Evolutionary conservation across 352 stramenopile species (phyloP).

Genomic region (Phytophthora pini): DNA sequence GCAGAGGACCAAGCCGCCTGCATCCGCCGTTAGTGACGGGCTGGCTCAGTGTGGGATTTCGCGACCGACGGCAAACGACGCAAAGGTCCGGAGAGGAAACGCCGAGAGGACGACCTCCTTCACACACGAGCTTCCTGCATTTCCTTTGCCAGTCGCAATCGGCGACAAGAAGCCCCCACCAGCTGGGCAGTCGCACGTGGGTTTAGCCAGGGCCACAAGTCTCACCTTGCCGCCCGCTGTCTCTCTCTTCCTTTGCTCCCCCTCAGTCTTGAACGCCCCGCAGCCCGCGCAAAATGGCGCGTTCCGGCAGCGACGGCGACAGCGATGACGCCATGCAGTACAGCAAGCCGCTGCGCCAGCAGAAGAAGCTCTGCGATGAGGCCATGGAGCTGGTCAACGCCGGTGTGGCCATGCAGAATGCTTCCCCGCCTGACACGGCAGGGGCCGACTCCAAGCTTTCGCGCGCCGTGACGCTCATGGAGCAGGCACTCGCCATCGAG

Average conservation of each 20-base stretch:
- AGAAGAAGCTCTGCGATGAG: constrained; percentile 85
- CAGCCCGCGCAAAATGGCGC: constrained; percentile 46
- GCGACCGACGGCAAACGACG: constrained; percentile 33
- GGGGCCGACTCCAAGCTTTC: constrained; percentile 72
- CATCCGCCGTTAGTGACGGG: constrained; percentile 4
- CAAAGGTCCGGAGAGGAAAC: constrained; percentile 35
- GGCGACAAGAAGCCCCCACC: constrained; percentile 34
- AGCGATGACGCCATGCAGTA: constrained; percentile 69
- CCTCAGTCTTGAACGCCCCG: constrained; percentile 45
- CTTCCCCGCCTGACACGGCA: constrained; percentile 52
- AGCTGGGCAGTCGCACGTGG: constrained; percentile 40
- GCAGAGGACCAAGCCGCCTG: too few species aligned
- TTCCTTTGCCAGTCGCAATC: constrained; percentile 29
- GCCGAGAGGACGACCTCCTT: constrained; percentile 22
- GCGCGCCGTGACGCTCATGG: constrained; percentile 79
- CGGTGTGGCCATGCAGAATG: constrained; percentile 81
- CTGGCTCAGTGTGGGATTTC: constrained; percentile 34
- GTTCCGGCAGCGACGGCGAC: constrained; percentile 57
- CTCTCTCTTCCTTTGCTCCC: constrained; percentile 17
- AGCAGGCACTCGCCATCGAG: constrained; percentile 78
- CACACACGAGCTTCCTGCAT: constrained; percentile 8
- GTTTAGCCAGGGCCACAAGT: constrained; percentile 23
- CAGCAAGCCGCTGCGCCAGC: constrained; percentile 65
- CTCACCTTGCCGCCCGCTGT: constrained; percentile 16
- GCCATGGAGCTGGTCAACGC: constrained; percentile 86